Percentiles rank a stretch among this genome's conserved stretches.
Evolutionary conservation across 768 basidiomycete genomes (phyloP).

Genomic region (Boletus fagicola): DNA sequence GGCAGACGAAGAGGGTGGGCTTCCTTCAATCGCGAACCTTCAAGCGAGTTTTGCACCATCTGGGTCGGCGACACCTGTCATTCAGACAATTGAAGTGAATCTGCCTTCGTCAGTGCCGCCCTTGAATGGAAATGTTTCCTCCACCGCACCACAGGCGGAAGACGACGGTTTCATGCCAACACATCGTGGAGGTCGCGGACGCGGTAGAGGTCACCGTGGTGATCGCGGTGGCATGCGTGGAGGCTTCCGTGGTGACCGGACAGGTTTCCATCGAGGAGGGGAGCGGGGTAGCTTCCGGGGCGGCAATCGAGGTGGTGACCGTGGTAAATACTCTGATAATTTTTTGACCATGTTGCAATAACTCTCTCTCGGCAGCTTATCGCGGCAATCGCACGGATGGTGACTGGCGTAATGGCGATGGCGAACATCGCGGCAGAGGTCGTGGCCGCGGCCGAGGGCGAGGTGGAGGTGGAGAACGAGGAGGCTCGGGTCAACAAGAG

Average conservation of each 20-base stretch:
- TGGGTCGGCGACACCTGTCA: conserved; percentile 61
- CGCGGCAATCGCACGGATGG: conserved; percentile 32
- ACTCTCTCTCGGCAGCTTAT: conserved; percentile 10
- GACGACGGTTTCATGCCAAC: conserved; percentile 64
- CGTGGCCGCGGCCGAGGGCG: conserved; percentile 47
- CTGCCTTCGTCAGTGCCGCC: conserved; percentile 19
- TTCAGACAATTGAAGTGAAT: conserved; percentile 37
- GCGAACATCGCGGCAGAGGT: conserved; percentile 40
- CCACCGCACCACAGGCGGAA: conserved; percentile 33
- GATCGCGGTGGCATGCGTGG: conserved; percentile 42
- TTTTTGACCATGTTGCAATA: not conserved
- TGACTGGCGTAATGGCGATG: conserved; percentile 49
- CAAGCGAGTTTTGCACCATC: conserved; percentile 78
- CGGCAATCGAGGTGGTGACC: conserved; percentile 32
- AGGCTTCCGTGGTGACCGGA: conserved; percentile 41
- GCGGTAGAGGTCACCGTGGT: conserved; percentile 42
- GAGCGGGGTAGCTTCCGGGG: conserved; percentile 37
- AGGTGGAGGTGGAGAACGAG: conserved; percentile 39
- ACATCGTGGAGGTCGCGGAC: conserved; percentile 46
- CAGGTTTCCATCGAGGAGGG: conserved; percentile 36
- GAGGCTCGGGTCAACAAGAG: conserved; percentile 28
- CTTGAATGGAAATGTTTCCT: conserved; percentile 22
- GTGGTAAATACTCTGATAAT: conserved; percentile 14
- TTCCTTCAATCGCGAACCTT: conserved; percentile 74
- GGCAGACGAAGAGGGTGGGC: conserved; percentile 71